Evolutionary conservation across 371 early-diverging fungal species (phyloP).

Genomic region (Syncephalastrum contaminatum): DNA sequence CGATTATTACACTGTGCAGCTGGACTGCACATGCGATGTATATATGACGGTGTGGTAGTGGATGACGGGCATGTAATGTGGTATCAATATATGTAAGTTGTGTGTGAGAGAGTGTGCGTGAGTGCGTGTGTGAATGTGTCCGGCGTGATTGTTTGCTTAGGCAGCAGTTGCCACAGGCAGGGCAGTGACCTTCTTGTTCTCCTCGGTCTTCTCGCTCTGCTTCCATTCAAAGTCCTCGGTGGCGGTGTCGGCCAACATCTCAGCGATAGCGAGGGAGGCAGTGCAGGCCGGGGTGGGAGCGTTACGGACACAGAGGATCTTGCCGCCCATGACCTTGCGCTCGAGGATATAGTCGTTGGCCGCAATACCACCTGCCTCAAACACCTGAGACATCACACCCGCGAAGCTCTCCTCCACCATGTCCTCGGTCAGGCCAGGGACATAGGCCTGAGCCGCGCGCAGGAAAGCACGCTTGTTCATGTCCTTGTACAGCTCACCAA

Average conservation of each 20-base stretch:
- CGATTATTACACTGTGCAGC: too few relatives aligned
- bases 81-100: too few relatives aligned
- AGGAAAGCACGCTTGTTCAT: constrained; percentile 49
- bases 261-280: constrained; percentile 51
- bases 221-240: constrained; percentile 49
- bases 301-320: constrained; percentile 46
- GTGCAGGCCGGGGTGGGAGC: constrained; percentile 55
- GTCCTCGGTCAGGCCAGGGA: constrained; percentile 46
- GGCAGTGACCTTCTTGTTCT: constrained; percentile 9
- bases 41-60: too few relatives aligned
- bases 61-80: too few relatives aligned
- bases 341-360: constrained; percentile 50
- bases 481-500: constrained; percentile 51
- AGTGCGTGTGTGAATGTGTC: too few relatives aligned
- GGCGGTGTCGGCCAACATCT: constrained; percentile 46
- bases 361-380: constrained; percentile 47
- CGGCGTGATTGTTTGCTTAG: constrained; percentile 2
- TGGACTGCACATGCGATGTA: too few relatives aligned
- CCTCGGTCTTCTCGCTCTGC: constrained; percentile 8
- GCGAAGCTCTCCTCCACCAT: constrained; percentile 55
- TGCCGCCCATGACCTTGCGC: constrained; percentile 48
- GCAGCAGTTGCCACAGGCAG: constrained; percentile 13
- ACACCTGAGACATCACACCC: constrained; percentile 53
- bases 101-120: too few relatives aligned
- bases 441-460: constrained; percentile 45